Percentiles rank a stretch among this genome's conserved stretches.
phyloP scores from a whole-genome alignment of 225 moss, liverwort and hornwort genomes.

The Pleurozium schreberi region DNA sequence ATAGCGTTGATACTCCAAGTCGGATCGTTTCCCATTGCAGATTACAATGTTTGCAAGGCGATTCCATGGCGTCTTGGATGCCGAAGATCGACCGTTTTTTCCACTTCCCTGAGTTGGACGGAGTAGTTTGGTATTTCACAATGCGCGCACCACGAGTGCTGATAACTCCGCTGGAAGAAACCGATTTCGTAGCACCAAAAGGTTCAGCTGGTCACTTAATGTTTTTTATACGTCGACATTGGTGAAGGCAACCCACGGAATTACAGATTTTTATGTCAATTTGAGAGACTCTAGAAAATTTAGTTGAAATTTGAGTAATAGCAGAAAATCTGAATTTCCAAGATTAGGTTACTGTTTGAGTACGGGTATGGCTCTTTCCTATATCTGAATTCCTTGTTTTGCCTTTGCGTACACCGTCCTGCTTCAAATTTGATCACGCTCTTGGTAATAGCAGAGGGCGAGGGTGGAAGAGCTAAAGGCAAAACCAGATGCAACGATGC shows the following conservation, averaged over 20 bases:
- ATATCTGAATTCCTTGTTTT: background rate
- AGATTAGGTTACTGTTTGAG: background rate
- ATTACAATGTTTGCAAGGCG: background rate
- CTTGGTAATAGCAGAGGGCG: background rate
- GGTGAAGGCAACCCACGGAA: background rate
- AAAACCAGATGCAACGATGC: background rate
- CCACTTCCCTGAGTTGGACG: background rate
- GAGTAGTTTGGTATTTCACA: background rate
- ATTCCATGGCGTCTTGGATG: background rate
- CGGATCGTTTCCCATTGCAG: background rate
- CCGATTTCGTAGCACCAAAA: background rate
- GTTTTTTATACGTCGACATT: background rate
- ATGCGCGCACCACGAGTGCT: too few relatives aligned
- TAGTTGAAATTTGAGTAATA: background rate
- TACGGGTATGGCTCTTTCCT: background rate
- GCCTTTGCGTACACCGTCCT: background rate
- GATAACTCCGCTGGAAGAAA: background rate
- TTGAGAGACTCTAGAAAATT: background rate
- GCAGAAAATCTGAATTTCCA: background rate
- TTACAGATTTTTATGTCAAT: background rate
- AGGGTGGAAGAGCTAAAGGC: background rate
- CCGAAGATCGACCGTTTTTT: background rate
- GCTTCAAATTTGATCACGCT: background rate
- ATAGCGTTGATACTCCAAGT: background rate
- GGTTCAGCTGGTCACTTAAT: background rate